Percentiles rank a stretch among this genome's conserved stretches.
Conservation (phyloP, 2,329 filamentous ascomycete genomes). For the Fusarium nurragi region DNA sequence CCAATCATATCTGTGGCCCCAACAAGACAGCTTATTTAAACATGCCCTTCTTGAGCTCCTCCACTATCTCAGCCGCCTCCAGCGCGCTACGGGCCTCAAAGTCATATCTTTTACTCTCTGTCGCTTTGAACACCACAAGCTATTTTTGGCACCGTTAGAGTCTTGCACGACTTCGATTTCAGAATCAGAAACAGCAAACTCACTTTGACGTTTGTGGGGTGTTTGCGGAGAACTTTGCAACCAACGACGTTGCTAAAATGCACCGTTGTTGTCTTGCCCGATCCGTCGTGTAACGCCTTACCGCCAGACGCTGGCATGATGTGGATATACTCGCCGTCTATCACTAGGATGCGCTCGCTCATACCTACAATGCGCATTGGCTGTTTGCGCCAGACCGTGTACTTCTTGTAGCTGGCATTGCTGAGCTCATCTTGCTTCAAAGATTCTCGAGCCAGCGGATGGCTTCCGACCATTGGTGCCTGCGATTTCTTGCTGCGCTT, state of each 20-base stretch:
- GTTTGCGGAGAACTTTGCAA: conserved; percentile 81
- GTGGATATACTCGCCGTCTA: conserved; percentile 88
- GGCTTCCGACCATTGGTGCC: conserved; percentile 63
- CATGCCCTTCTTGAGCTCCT: conserved; percentile 80
- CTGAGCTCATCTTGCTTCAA: conserved; percentile 68
- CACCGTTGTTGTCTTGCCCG: conserved; percentile 79
- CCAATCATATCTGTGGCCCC: background rate
- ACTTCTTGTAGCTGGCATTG: conserved; percentile 74
- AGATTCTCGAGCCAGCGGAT: conserved; percentile 73
- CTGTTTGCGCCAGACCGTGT: conserved; percentile 83
- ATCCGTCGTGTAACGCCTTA: conserved; percentile 70
- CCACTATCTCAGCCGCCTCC: conserved; percentile 82
- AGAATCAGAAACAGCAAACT: conserved; percentile 30
- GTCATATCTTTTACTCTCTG: conserved; percentile 83
- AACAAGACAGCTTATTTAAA: conserved; percentile 6
- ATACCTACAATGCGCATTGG: conserved; percentile 81
- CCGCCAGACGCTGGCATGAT: conserved; percentile 78
- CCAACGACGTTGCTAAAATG: conserved; percentile 85
- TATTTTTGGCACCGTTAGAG: conserved; percentile 46
- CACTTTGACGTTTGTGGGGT: conserved; percentile 83
- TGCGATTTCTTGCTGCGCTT: conserved; percentile 62
- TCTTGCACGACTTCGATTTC: background rate
- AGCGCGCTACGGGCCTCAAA: conserved; percentile 79
- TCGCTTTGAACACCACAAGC: conserved; percentile 77
- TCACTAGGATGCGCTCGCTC: conserved; percentile 78